phyloP scores from a whole-genome alignment of 768 basidiomycete species.

The Suillus paluster region DNA sequence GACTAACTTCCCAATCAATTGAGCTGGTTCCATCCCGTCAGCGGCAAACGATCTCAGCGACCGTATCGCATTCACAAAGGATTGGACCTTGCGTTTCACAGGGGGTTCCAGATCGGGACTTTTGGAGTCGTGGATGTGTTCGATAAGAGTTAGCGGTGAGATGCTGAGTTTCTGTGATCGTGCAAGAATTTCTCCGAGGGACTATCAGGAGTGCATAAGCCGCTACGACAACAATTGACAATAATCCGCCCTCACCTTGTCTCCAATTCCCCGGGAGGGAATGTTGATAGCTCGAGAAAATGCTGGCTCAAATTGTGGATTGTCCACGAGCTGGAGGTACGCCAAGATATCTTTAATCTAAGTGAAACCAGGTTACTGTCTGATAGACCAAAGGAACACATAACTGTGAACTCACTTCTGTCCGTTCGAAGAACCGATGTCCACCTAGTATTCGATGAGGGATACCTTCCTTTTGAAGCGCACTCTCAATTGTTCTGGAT shows the following conservation, averaged over 20 bases:
- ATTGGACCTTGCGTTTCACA: slow-evolving; percentile 62
- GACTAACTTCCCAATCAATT: slow-evolving; percentile 63
- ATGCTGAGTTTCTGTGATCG: slow-evolving; percentile 55
- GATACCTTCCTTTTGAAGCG: slow-evolving; percentile 78
- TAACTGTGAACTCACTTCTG: slow-evolving; percentile 55
- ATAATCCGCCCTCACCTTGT: slow-evolving; percentile 55
- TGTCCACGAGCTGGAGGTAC: slow-evolving; percentile 84
- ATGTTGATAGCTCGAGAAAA: slow-evolving; percentile 74
- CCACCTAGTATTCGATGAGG: slow-evolving; percentile 78
- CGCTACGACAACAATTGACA: neutral
- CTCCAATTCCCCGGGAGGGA: slow-evolving; percentile 75
- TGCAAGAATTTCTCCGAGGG: slow-evolving; percentile 58
- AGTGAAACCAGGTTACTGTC: neutral
- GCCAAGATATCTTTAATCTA: slow-evolving; percentile 83
- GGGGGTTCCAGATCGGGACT: slow-evolving; percentile 68
- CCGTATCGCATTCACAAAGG: slow-evolving; percentile 63
- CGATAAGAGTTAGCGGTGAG: slow-evolving; percentile 61
- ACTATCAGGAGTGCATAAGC: slow-evolving; percentile 41
- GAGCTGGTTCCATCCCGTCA: slow-evolving; percentile 62
- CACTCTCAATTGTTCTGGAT: slow-evolving; percentile 74
- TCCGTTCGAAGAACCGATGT: slow-evolving; percentile 85
- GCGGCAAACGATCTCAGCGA: slow-evolving; percentile 55
- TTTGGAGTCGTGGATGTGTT: slow-evolving; percentile 64
- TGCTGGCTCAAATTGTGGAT: slow-evolving; percentile 66
- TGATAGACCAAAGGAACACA: neutral